A percentile compares a stretch with the other conserved stretches of the same genome.
Conservation (phyloP, 148 eudicot genomes). For the Selenicereus undatus region DNA sequence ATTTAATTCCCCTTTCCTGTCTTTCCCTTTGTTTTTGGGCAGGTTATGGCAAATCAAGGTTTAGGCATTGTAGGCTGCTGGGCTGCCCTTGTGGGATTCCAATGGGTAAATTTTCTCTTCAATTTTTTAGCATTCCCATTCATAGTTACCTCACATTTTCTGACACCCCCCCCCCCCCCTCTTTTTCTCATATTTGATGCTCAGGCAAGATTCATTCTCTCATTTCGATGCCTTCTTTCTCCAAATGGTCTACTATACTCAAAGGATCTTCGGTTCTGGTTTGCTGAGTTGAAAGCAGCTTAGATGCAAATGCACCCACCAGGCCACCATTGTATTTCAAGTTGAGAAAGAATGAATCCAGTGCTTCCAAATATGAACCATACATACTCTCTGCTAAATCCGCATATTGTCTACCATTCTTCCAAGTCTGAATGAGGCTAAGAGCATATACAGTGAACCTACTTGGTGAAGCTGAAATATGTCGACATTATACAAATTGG, state of each 20-base stretch:
- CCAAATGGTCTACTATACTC: slow-evolving; percentile 68
- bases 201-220: slow-evolving; percentile 61
- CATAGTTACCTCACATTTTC: background rate
- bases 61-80: slow-evolving; percentile 61
- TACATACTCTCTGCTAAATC: background rate
- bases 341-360: background rate
- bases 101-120: slow-evolving; percentile 44
- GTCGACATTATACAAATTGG: background rate
- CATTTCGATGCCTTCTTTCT: slow-evolving; percentile 56
- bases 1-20: background rate
- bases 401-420: background rate
- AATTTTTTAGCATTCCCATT: slow-evolving; percentile 1
- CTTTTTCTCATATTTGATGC: background rate
- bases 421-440: slow-evolving; percentile 5
- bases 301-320: slow-evolving; percentile 23
- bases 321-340: background rate
- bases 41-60: slow-evolving; percentile 54
- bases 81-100: slow-evolving; percentile 72
- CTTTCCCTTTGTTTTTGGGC: slow-evolving; percentile 9
- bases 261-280: slow-evolving; percentile 39
- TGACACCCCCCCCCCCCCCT: background rate
- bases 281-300: slow-evolving; percentile 46
- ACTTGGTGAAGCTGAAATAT: slow-evolving; percentile 7
- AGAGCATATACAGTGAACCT: background rate
- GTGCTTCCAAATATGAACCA: background rate